Percentiles rank a stretch among this genome's conserved stretches.
Conservation (phyloP, 176 grass and related monocot species). For the Pontederia crassipes region DNA sequence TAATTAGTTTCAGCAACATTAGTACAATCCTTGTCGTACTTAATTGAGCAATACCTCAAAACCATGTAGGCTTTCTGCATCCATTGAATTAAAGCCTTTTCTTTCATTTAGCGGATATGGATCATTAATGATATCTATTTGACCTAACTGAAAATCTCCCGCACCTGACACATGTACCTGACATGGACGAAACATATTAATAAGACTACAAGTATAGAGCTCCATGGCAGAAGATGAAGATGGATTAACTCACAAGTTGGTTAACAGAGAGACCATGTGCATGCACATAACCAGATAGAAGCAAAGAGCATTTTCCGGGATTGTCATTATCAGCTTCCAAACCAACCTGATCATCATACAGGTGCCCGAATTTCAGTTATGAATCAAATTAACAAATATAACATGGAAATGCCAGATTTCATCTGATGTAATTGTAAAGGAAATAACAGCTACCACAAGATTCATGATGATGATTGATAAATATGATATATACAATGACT, state of each 20-base stretch:
- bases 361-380: too few relatives aligned
- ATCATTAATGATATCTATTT: conserved; percentile 85
- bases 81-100: conserved; percentile 60
- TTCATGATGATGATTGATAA: too few relatives aligned
- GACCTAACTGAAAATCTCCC: conserved; percentile 75
- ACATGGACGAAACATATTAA: conserved; percentile 35
- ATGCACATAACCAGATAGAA: conserved; percentile 78
- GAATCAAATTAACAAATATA: too few relatives aligned
- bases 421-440: too few relatives aligned
- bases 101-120: conserved; percentile 54
- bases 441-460: too few relatives aligned
- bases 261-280: conserved; percentile 76
- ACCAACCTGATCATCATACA: conserved; percentile 28
- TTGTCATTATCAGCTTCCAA: conserved; percentile 39
- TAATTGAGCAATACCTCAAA: conserved; percentile 38
- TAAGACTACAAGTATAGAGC: background rate
- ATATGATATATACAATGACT: too few relatives aligned
- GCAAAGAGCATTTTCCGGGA: conserved; percentile 58
- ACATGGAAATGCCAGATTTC: too few relatives aligned
- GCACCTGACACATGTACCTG: conserved; percentile 85
- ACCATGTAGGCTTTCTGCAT: conserved; percentile 42
- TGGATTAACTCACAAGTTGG: conserved; percentile 61
- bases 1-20: too few relatives aligned
- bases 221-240: background rate
- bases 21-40: background rate